A percentile compares a stretch with the other conserved stretches of the same genome.
These are phyloP conservation scores for Leccinellum rugosiceps DNA, from an alignment of 768 basidiomycete species.

Conservation along the genomic window DNA sequence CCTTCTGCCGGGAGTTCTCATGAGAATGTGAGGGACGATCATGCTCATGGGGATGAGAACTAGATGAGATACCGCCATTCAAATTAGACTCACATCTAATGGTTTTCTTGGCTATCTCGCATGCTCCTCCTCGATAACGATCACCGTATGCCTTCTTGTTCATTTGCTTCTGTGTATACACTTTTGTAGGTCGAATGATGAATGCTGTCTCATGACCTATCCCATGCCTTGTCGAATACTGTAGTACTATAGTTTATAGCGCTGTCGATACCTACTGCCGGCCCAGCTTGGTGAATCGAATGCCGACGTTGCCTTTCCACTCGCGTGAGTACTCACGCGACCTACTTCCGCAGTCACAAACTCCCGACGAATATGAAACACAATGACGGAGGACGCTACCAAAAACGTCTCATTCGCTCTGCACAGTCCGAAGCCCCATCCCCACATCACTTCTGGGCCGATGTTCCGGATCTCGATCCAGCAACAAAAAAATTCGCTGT, in stretches of 20 bases:
- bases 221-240: slow-evolving; percentile 26
- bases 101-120: slow-evolving; percentile 16
- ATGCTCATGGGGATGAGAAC: slow-evolving; percentile 26
- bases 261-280: slow-evolving; percentile 30
- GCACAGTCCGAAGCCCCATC: slow-evolving; percentile 15
- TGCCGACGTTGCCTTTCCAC: slow-evolving; percentile 19
- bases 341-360: background rate
- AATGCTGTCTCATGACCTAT: slow-evolving; percentile 17
- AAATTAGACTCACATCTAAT: slow-evolving; percentile 13
- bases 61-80: slow-evolving; percentile 24
- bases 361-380: background rate
- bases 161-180: slow-evolving; percentile 20
- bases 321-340: no score
- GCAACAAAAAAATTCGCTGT: slow-evolving; percentile 23
- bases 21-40: slow-evolving; percentile 28
- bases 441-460: slow-evolving; percentile 26
- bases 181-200: slow-evolving; percentile 28
- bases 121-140: slow-evolving; percentile 6
- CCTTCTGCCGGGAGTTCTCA: slow-evolving; percentile 33
- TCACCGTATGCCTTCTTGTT: slow-evolving; percentile 18
- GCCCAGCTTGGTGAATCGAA: slow-evolving; percentile 17
- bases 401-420: slow-evolving; percentile 6
- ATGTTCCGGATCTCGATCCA: slow-evolving; percentile 29
- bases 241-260: slow-evolving; percentile 24
- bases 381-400: slow-evolving; percentile 4